These are phyloP conservation scores for Stephania yunnanensis DNA, from an alignment of 164 flowering plant genomes.

Conservation along the genomic window DNA sequence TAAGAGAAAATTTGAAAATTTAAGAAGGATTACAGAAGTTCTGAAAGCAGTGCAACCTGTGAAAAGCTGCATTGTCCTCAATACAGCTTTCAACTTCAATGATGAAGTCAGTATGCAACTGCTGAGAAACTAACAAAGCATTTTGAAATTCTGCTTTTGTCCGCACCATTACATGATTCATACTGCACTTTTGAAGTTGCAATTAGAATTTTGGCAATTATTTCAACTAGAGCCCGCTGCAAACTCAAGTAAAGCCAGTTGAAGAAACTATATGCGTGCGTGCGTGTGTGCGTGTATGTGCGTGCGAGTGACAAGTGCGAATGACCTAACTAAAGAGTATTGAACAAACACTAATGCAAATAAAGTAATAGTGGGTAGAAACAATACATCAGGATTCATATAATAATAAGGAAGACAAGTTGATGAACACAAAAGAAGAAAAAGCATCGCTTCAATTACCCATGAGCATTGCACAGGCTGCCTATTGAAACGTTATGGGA, in stretches of 20 bases:
- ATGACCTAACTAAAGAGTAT: not conserved
- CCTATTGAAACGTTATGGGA: slow-evolving; percentile 63
- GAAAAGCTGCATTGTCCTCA: slow-evolving; percentile 64
- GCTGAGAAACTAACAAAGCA: slow-evolving; percentile 44
- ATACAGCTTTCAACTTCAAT: slow-evolving; percentile 85
- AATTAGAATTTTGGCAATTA: not conserved
- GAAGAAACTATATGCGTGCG: not conserved
- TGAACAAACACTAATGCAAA: not conserved
- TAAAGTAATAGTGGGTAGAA: not conserved
- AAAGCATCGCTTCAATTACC: slow-evolving; percentile 42
- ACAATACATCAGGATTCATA: not conserved
- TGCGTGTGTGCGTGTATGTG: too few species aligned
- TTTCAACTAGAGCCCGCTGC: not conserved
- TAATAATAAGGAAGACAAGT: not conserved
- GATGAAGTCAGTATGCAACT: slow-evolving; percentile 45
- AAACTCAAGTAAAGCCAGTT: not conserved
- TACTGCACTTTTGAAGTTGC: slow-evolving; percentile 35
- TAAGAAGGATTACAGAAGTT: not conserved
- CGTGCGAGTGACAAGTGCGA: not conserved
- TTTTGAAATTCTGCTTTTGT: slow-evolving; percentile 66
- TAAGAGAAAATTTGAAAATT: not conserved
- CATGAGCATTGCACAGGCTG: slow-evolving; percentile 72
- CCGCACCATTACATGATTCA: slow-evolving; percentile 58
- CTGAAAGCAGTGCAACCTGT: slow-evolving; percentile 44
- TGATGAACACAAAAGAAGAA: not conserved